phyloP scores from a whole-genome alignment of 2,329 filamentous ascomycete species.

The Ustulina deusta region DNA sequence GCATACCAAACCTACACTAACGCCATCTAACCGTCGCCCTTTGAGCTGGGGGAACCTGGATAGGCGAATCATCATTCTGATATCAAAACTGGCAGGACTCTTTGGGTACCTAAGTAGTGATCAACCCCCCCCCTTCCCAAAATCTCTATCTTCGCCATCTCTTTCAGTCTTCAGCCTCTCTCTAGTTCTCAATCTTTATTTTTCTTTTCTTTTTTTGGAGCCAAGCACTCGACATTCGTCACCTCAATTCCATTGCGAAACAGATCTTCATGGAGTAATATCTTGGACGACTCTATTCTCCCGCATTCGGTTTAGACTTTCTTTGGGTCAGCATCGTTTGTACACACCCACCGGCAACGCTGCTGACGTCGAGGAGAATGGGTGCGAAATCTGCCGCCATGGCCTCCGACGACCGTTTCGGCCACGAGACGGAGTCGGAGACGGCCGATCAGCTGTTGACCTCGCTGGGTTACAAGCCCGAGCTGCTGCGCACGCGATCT shows the following conservation, averaged over 20 bases:
- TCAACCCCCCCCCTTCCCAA: no score
- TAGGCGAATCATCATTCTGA: slow-evolving; percentile 15
- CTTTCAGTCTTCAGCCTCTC: neutral
- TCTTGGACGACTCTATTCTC: slow-evolving; percentile 9
- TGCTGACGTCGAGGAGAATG: slow-evolving; percentile 35
- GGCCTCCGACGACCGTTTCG: slow-evolving; percentile 34
- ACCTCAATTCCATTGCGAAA: neutral
- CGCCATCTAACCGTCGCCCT: neutral
- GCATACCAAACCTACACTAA: neutral
- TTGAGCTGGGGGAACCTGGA: neutral
- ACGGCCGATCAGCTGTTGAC: slow-evolving; percentile 73
- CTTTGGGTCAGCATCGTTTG: neutral
- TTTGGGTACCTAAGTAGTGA: slow-evolving; percentile 10
- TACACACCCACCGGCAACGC: neutral
- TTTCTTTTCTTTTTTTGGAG: neutral
- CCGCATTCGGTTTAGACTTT: neutral
- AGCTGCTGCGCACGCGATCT: slow-evolving; percentile 73
- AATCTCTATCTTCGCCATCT: slow-evolving; percentile 14
- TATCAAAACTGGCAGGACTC: slow-evolving; percentile 14
- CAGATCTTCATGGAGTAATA: slow-evolving; percentile 28
- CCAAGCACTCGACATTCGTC: neutral
- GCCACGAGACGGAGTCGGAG: slow-evolving; percentile 52
- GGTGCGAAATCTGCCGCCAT: slow-evolving; percentile 36
- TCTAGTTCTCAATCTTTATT: neutral
- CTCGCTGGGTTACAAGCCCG: slow-evolving; percentile 74